Evolutionary conservation across 2,329 filamentous ascomycete genomes (phyloP).

Genomic region (Knoxdaviesia proteae): DNA sequence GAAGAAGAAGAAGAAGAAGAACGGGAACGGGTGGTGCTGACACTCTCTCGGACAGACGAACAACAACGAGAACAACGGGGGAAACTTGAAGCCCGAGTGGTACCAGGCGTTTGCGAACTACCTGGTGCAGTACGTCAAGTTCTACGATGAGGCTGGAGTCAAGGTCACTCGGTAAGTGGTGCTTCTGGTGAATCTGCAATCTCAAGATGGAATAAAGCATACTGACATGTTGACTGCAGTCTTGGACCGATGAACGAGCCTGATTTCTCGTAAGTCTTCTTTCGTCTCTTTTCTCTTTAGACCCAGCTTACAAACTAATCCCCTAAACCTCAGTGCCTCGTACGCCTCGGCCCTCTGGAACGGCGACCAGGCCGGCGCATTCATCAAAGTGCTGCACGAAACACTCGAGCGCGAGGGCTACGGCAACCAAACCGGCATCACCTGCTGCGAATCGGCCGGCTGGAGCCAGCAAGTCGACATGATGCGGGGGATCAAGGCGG

Average conservation of each 20-base stretch:
- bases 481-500: constrained; percentile 15
- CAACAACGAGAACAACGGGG: constrained; percentile 3
- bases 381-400: constrained; percentile 25
- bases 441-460: constrained; percentile 18
- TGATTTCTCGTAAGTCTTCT: constrained; percentile 1
- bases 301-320: background rate
- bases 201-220: too few species aligned
- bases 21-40: too few species aligned
- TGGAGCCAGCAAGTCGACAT: constrained; percentile 17
- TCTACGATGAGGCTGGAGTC: constrained; percentile 21
- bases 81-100: constrained; percentile 15
- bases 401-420: constrained; percentile 7
- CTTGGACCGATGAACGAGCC: constrained; percentile 25
- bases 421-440: constrained; percentile 9
- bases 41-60: background rate
- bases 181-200: too few species aligned
- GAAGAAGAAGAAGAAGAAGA: too few species aligned
- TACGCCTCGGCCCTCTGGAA: constrained; percentile 26
- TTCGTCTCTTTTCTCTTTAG: background rate
- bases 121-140: constrained; percentile 24
- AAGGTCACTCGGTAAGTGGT: constrained; percentile 15
- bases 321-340: background rate
- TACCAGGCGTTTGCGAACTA: constrained; percentile 25
- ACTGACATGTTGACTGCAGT: background rate
- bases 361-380: constrained; percentile 25